Base-by-base conservation (phyloP, 2,329 filamentous ascomycete species). In the Trichophyton benhamiae region DNA sequence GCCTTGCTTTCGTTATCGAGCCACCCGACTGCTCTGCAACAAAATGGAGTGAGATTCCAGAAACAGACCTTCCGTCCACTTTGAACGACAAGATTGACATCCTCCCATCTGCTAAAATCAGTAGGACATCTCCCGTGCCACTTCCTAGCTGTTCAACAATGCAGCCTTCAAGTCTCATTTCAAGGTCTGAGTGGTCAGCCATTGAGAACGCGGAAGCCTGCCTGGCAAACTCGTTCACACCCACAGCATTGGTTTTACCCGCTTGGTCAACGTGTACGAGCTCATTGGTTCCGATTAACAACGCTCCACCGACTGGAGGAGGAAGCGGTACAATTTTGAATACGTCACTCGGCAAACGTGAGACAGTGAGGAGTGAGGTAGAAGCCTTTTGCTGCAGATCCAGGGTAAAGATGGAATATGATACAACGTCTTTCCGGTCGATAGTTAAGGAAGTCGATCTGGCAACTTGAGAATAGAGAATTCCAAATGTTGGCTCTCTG, bases 181-280 rank as follows among this genome's bases (percentile, higher is more conserved):
- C 82, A 52, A 97, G 79, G 53, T 89, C 83, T 0, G 90, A 88
- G 74, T 96, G 92, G 71, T 99, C 94, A 3, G 83, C 82, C 71
- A 99, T 84, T 58, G 87, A 83, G 68, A 96, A 97, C 0, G 87
- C 83, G 1, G 92, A 96, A 65, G 84, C 83, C 64, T 88, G 83
- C 71, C 86, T 89, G 3, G 91, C 87, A 75, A 96, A 95, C 38
- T 89, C 83, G 70, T 99, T 99, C 65, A 99, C 89, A 3, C 88
- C 92, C 62, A 97, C 87, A 1, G 91, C 92, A 69, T 90, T 96
- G 11, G 91, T 83, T 73, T 95, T 96, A 33, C 94, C 94, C 9
- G 90, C 90, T 78, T 99, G 94, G 70, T 97, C 92, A 66, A 99
- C 85, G 72, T 99, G 94, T 63, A 99, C 88, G 64, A 99, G 75